Evolutionary conservation across 2,329 filamentous ascomycete species (phyloP), one percentile per base, ranked within the genome.

Genomic region (Tolypocladium nubicola): DNA sequence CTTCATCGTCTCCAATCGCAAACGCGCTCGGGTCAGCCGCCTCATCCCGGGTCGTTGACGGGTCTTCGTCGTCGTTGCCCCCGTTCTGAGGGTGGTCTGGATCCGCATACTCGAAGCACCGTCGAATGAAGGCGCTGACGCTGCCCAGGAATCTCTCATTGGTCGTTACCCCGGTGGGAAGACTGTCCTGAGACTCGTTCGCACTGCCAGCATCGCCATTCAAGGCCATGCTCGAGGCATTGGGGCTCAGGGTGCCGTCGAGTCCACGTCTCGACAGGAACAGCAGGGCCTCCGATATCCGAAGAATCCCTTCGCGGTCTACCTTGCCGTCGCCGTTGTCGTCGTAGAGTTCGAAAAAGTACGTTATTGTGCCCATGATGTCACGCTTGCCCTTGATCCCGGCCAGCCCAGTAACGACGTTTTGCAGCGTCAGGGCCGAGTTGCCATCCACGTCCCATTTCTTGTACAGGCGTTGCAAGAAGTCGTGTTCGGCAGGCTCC

Each of bases 91-190:
- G 85, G 61, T 89, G 87, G 66, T 95, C 93, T 1, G 94, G 93
- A 67, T 99, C 94, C 7, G 94, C 94, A 67, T 99, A 99, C 72
- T 99, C 94, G 63, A 99, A 99, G 72, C 94, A 99, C 59, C 94
- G 83, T 62, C 92, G 83, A 59, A 97, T 99, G 68, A 99, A 99
- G 2, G 91, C 91, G 64, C 90, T 96, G 55, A 99, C 91, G 61
- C 92, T 96, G 60, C 88, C 89, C 33, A 99, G 75, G 68, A 99
- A 97, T 56, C 86, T 84, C 71, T 97, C 94, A 62, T 95, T 94
- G 45, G 86, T 83, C 57, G 89, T 77, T 65, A 79, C 75, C n/a
- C 79, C 79, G 1, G 72, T 68, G 53, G 71, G 76, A 62, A 73
- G 72, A 69, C 66, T 74, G 61, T 45, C 69, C 57, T 72, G 67